Evolutionary conservation across 495 filamentous ascomycete genomes (phyloP), one percentile per base, ranked within the genome.

Genomic region (Trypethelium eluteriae): DNA sequence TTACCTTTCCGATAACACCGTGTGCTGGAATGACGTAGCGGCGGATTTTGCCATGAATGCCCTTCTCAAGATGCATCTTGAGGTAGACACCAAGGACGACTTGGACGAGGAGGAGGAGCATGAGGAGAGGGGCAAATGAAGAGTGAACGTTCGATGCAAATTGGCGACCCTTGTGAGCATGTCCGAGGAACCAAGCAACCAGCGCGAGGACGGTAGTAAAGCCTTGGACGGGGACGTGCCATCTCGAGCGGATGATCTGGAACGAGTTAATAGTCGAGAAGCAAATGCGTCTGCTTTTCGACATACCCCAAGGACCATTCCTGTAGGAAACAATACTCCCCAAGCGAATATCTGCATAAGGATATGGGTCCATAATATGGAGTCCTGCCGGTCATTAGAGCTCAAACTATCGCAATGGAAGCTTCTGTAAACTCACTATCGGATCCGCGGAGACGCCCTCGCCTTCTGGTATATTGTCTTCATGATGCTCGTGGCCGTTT

Each of bases 281-380:
- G 32, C 3, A 18, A 36, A 35, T 7, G 18, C 18, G 14, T 14
- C 5, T 6, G 2, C 18, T 10, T 9, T 35, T 59, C 39, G 64
- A 80, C 86, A 69, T 85, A 93, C 89, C 41, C 94, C 93, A 11
- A 98, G 80, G 41, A 98, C 93, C 93, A 98, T 97, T 59, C 95
- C 94, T 32, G 91, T 80, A 9, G 94, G 94, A 71, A 98, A 97
- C 49, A 98, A 82, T 61, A 98, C 77, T 64, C 94, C 94, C 82
- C 95, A 98, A 36, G 91, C 82, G 38, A 91, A 70, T 67, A 87
- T 87, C 83, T 96, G 92, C n/a, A 95, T 73, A 65, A 95, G 82
- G 71, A 98, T 97, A 76, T 98, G 94, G 38, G 87, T 79, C 94
- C 93, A 98, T 86, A 98, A 75, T 72, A 84, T 94, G 62, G 85